phyloP scores from a whole-genome alignment of 805 yeast genomes.

The Wickerhamiella sorbophila region DNA sequence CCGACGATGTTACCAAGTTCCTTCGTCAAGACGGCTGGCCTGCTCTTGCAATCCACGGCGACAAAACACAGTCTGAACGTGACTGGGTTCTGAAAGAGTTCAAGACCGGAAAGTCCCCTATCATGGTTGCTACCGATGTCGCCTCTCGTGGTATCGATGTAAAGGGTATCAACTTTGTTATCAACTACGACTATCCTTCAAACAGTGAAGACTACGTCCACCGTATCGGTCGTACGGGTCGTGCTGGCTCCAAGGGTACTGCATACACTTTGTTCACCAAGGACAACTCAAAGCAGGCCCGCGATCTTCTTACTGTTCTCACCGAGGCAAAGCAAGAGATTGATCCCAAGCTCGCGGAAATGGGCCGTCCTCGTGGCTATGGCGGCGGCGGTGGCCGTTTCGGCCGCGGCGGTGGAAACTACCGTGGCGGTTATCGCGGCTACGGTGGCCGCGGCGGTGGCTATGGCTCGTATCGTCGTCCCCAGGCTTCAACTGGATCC shows the following conservation, averaged over 20 bases:
- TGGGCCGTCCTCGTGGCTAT: conserved; percentile 62
- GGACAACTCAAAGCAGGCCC: conserved; percentile 76
- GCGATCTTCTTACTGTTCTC: conserved; percentile 76
- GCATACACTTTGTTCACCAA: conserved; percentile 90
- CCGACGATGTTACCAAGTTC: conserved; percentile 86
- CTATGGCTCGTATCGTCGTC: conserved; percentile 22
- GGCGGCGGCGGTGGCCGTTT: conserved; percentile 48
- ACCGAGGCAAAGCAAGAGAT: conserved; percentile 89
- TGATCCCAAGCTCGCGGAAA: conserved; percentile 64
- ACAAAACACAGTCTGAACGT: conserved; percentile 93
- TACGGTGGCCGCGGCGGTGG: conserved; percentile 29
- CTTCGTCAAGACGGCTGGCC: conserved; percentile 98
- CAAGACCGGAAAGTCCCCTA: conserved; percentile 81
- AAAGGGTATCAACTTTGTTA: conserved; percentile 87
- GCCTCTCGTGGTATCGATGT: conserved; percentile 99
- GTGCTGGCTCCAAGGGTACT: conserved; percentile 95
- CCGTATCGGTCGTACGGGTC: conserved; percentile 98
- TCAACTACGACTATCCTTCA: conserved; percentile 95
- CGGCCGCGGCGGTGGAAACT: conserved; percentile 29
- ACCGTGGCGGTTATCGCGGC: conserved; percentile 29
- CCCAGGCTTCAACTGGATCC: conserved; percentile 22
- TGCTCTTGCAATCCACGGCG: conserved; percentile 97
- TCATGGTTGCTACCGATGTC: conserved; percentile 98
- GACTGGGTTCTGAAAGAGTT: conserved; percentile 96
- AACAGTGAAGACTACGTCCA: conserved; percentile 97